Evolutionary conservation across 139 green algal species (phyloP).

Genomic region (Chlorella sp.): DNA sequence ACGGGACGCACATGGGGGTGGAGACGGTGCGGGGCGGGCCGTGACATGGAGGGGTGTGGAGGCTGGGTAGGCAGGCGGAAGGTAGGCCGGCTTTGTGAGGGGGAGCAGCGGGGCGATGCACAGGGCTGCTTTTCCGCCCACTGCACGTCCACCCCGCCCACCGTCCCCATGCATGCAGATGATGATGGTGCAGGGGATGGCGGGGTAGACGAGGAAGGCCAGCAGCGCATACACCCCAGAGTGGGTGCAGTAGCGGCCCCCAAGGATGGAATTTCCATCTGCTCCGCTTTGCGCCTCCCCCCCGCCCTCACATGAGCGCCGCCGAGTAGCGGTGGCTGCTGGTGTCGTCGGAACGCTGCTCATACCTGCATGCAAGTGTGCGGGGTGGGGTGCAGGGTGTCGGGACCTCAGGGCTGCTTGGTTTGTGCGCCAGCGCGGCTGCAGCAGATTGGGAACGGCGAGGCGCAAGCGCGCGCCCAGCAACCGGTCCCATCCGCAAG

Average conservation of each 20-base stretch:
- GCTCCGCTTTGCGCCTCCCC: neutral
- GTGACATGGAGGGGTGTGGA: neutral
- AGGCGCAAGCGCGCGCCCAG: too few relatives aligned
- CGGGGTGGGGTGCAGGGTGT: too few relatives aligned
- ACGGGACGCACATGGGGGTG: neutral
- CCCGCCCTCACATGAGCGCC: conserved; percentile 45
- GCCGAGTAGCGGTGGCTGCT: conserved; percentile 47
- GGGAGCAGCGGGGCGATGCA: neutral
- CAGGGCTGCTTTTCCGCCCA: too few relatives aligned
- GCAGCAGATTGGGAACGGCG: too few relatives aligned
- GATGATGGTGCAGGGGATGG: conserved; percentile 60
- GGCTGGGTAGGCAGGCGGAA: too few relatives aligned
- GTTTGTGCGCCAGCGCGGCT: too few relatives aligned
- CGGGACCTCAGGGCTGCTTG: too few relatives aligned
- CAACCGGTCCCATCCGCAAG: too few relatives aligned
- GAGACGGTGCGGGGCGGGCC: neutral
- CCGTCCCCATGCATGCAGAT: neutral
- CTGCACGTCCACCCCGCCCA: neutral
- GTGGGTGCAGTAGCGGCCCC: neutral
- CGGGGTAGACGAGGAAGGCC: too few relatives aligned
- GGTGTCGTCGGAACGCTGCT: conserved; percentile 58
- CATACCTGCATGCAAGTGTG: conserved; percentile 29
- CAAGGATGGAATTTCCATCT: neutral
- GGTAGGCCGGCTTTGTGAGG: neutral
- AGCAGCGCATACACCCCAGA: conserved; percentile 59